Conservation (phyloP, 768 basidiomycete genomes). For the Collybia sp. region DNA sequence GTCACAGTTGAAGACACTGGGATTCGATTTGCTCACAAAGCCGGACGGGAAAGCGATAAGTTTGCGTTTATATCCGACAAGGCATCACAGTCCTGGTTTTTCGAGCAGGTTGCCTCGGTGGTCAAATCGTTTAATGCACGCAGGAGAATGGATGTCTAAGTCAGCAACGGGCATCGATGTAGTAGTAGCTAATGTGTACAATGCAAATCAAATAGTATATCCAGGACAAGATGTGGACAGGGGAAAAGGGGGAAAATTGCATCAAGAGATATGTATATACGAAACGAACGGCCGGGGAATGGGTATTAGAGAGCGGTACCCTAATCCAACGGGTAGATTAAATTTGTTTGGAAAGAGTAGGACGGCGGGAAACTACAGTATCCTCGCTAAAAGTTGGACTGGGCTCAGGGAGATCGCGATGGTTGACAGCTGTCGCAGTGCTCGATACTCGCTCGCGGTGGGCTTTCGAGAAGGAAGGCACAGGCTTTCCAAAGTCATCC, state of each 20-base stretch:
- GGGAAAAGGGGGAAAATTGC: conserved; percentile 2
- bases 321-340: conserved; percentile 1
- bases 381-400: conserved; percentile 36
- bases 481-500: conserved; percentile 19
- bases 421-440: conserved; percentile 38
- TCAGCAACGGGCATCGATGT: conserved; percentile 4
- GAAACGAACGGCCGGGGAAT: not conserved
- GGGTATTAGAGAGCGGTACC: conserved; percentile 1
- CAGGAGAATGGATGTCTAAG: conserved; percentile 58
- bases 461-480: conserved; percentile 26
- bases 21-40: conserved; percentile 81
- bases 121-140: conserved; percentile 74
- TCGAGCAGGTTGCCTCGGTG: conserved; percentile 67
- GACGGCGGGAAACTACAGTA: conserved; percentile 20
- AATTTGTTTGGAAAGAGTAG: conserved; percentile 4
- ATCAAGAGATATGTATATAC: not conserved
- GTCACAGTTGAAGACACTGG: conserved; percentile 89
- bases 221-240: conserved; percentile 3
- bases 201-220: conserved; percentile 11
- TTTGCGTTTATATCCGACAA: conserved; percentile 78
- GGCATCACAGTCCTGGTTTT: conserved; percentile 75
- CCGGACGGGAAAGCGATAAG: conserved; percentile 68
- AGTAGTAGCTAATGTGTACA: conserved; percentile 12
- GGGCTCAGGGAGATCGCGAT: conserved; percentile 19
- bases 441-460: conserved; percentile 55